phyloP scores from a whole-genome alignment of 768 basidiomycete species.

The Lepiota subincarnata region DNA sequence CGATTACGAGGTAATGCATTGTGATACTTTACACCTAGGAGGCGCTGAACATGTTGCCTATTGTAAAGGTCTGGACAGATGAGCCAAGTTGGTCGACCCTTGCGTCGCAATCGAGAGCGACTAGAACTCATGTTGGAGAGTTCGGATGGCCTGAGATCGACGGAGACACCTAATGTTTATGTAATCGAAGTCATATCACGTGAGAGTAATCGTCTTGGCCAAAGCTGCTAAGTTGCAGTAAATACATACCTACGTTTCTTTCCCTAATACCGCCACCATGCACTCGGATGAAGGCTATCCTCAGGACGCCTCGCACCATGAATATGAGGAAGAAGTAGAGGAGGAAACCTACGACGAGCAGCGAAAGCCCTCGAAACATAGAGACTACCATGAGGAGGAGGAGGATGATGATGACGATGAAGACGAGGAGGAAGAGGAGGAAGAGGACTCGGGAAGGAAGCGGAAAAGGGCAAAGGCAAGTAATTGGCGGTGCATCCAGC shows the following conservation, averaged over 20 bases:
- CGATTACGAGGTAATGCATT: constrained; percentile 19
- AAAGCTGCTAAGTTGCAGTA: neutral
- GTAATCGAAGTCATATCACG: neutral
- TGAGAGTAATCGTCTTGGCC: constrained; percentile 4
- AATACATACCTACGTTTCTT: constrained; percentile 1
- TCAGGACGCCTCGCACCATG: constrained; percentile 44
- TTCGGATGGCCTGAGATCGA: constrained; percentile 24
- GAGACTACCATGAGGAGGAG: constrained; percentile 29
- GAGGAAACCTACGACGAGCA: constrained; percentile 35
- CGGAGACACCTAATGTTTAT: constrained; percentile 8
- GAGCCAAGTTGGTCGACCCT: constrained; percentile 23
- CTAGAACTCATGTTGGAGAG: constrained; percentile 19
- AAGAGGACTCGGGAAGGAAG: constrained; percentile 49
- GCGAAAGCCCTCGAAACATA: constrained; percentile 25
- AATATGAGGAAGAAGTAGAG: constrained; percentile 35
- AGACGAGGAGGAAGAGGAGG: constrained; percentile 54
- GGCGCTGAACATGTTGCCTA: neutral
- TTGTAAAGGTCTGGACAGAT: constrained; percentile 23
- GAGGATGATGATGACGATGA: constrained; percentile 48
- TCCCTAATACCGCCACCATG: constrained; percentile 31
- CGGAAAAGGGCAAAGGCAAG: constrained; percentile 59
- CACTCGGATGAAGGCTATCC: constrained; percentile 36
- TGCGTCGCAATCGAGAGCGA: constrained; percentile 16
- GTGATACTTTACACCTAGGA: neutral
- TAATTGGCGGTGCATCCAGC: constrained; percentile 1